phyloP scores from a whole-genome alignment of 768 basidiomycete species.

The Xerocomellus dryophilus region DNA sequence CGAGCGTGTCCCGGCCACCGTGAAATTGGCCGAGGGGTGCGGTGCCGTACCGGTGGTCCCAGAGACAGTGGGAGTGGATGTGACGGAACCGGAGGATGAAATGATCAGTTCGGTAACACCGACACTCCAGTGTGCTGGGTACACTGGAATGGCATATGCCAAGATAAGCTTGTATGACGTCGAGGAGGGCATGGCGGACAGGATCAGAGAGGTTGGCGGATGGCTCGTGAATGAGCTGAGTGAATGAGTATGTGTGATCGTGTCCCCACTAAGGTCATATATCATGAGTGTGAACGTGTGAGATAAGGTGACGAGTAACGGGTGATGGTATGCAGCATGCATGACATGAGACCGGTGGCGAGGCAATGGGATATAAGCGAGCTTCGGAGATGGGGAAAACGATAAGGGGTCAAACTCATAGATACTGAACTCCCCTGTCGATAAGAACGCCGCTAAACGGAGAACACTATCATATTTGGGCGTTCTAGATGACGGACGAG shows the following conservation, averaged over 20 bases:
- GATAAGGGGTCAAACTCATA: constrained; percentile 51
- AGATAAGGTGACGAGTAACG: constrained; percentile 70
- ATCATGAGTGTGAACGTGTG: constrained; percentile 63
- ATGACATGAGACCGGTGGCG: constrained; percentile 48
- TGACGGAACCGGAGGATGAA: constrained; percentile 29
- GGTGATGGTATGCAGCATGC: constrained; percentile 75
- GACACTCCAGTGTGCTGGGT: constrained; percentile 77
- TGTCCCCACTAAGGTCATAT: constrained; percentile 62
- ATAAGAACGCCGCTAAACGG: constrained; percentile 59
- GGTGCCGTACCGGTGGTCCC: constrained; percentile 7
- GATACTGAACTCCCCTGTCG: constrained; percentile 64
- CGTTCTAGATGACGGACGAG: constrained; percentile 39
- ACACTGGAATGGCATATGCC: constrained; percentile 73
- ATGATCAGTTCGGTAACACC: constrained; percentile 78
- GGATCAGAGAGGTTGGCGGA: constrained; percentile 76
- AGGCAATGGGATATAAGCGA: constrained; percentile 46
- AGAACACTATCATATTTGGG: constrained; percentile 26
- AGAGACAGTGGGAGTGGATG: constrained; percentile 6
- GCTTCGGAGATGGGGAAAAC: constrained; percentile 38
- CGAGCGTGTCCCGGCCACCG: constrained; percentile 57
- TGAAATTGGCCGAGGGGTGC: constrained; percentile 35
- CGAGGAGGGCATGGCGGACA: constrained; percentile 56
- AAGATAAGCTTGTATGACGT: constrained; percentile 68
- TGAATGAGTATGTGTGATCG: constrained; percentile 57
- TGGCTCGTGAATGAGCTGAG: constrained; percentile 75